phyloP scores from a whole-genome alignment of 257 asterid genomes.

The Scutellaria galericulata region DNA sequence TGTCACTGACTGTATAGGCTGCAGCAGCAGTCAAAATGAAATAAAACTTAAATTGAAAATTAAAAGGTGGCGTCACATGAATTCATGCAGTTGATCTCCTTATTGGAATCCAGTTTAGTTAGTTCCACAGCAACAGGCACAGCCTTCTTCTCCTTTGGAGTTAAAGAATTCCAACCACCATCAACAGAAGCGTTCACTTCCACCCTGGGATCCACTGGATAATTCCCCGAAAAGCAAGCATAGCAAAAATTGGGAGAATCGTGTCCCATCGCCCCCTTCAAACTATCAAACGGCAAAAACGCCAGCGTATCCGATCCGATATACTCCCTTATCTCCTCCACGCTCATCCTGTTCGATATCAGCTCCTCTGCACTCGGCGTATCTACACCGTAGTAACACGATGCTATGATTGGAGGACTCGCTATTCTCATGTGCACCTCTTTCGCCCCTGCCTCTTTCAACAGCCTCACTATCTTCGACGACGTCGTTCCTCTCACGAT shows the following conservation, averaged over 20 bases:
- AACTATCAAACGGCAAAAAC: constrained; percentile 62
- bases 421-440: constrained; percentile 98
- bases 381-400: constrained; percentile 91
- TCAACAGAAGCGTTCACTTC: constrained; percentile 46
- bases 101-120: constrained; percentile 28
- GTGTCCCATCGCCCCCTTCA: constrained; percentile 51
- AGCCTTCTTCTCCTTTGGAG: constrained; percentile 56
- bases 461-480: constrained; percentile 81
- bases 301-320: constrained; percentile 91
- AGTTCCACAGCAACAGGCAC: constrained; percentile 65
- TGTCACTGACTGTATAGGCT: no score
- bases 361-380: constrained; percentile 79
- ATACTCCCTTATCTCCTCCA: constrained; percentile 72
- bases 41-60: not conserved
- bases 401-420: constrained; percentile 82
- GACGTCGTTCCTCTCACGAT: constrained; percentile 94
- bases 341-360: constrained; percentile 78
- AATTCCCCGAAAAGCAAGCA: constrained; percentile 81
- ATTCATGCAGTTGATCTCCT: constrained; percentile 33
- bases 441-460: constrained; percentile 89
- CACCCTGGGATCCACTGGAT: constrained; percentile 78
- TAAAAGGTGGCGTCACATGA: no score
- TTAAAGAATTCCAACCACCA: no score
- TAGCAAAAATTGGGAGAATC: constrained; percentile 63
- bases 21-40: not conserved